Base-by-base conservation (phyloP, 2,329 filamentous ascomycete genomes). In the Paracoccidioides brasiliensis region DNA sequence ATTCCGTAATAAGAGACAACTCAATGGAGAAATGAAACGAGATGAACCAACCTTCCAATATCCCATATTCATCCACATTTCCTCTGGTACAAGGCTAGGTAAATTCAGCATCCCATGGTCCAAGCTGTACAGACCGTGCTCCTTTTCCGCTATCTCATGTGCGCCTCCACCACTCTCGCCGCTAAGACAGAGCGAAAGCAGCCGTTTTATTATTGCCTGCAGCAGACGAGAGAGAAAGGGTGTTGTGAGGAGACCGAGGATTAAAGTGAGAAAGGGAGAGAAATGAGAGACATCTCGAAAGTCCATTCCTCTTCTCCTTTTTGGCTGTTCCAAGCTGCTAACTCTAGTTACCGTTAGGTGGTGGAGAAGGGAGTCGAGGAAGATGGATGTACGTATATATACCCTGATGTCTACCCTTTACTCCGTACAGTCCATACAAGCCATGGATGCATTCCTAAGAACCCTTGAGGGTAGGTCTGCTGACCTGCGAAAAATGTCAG, bases 21-120 rank as follows among this genome's bases (percentile, higher is more conserved):
- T 22, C 22, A 22, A 22, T 22, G 22, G 22, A 33, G 32, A 32
- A 8, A 32, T 2, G n/a, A 10, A 46, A 12, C 9, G 32, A n/a
- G 12, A 28, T 8, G 42, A 1, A 59, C 60, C 49, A 56, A 70
- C 76, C 63, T 74, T 76, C 80, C 80, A 83, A 57, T 78, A 82
- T 0, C 80, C 80, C 68, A 82, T 75, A 56, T 82, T 82, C 78
- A 82, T 82, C 79, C 80, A 83, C 78, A 81, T 79, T n/a, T 72
- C 73, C 4, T 64, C 61, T 2, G 74, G 68, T 0, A 75, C 74
- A 0, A 77, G 63, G 6, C 51, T 45, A 15, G 71, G 66, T 28
- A 79, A 59, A 60, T 82, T 80, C 51, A 82, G 72, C 58, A 78
- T 74, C 59, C 78, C 80, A 70, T 82, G 80, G 15, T 78, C 76